Percentiles rank a stretch among this genome's conserved stretches.
Conservation (phyloP, 208 protist species). For the Spongospora subterranea region DNA sequence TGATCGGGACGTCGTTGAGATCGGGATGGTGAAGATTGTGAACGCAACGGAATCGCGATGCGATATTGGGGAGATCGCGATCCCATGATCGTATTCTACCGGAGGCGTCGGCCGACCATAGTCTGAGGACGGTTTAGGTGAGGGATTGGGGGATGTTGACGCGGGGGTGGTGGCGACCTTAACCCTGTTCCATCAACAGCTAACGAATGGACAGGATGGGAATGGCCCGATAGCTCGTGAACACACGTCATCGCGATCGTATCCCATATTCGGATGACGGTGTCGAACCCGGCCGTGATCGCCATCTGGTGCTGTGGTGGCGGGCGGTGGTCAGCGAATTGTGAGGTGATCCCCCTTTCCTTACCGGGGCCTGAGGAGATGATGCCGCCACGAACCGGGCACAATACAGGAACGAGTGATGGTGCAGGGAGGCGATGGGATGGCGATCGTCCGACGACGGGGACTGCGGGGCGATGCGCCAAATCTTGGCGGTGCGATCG, state of each 20-base stretch:
- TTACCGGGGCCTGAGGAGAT: not conserved
- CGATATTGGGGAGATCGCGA: not conserved
- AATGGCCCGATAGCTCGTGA: not conserved
- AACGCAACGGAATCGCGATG: not conserved
- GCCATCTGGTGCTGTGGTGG: not conserved
- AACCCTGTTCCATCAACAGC: not conserved
- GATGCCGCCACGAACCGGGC: not conserved
- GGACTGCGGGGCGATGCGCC: not conserved
- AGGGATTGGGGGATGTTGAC: not conserved
- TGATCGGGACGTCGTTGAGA: not conserved
- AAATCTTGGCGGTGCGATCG: conserved; percentile 28
- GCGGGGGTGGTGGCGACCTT: not conserved
- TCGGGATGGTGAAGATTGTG: conserved; percentile 23
- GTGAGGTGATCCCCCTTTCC: too few species aligned
- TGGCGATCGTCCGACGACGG: not conserved
- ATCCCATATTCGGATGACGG: conserved; percentile 37
- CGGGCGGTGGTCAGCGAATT: not conserved
- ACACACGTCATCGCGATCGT: not conserved
- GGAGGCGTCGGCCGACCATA: not conserved
- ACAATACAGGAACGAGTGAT: not conserved
- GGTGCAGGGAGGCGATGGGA: not conserved
- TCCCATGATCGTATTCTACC: not conserved
- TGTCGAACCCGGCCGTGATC: conserved; percentile 13
- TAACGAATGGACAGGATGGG: not conserved
- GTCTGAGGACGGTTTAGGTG: not conserved